A percentile compares a stretch with the other conserved stretches of the same genome.
These are phyloP conservation scores for Aspergillus tamarii DNA, from an alignment of 2,329 filamentous ascomycete genomes.

Conservation along the genomic window DNA sequence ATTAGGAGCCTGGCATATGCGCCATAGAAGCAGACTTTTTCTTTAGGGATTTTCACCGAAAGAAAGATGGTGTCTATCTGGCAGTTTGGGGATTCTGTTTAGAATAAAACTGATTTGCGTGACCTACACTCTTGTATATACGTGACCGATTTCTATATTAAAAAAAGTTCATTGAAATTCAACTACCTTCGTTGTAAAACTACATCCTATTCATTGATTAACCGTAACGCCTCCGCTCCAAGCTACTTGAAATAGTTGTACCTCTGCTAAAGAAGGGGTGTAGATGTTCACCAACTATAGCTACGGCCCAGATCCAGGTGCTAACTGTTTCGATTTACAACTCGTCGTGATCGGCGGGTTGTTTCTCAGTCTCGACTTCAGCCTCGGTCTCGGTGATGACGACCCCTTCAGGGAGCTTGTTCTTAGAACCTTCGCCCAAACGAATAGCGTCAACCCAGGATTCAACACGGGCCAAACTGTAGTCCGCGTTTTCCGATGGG, in stretches of 20 bases:
- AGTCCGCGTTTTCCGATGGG: slow-evolving; percentile 56
- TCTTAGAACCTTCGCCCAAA: slow-evolving; percentile 82
- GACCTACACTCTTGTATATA: slow-evolving; percentile 26
- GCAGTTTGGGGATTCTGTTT: slow-evolving; percentile 1
- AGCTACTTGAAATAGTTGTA: not conserved
- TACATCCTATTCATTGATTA: not conserved
- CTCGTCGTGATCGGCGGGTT: slow-evolving; percentile 50
- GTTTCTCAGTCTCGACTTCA: slow-evolving; percentile 39
- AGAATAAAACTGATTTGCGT: slow-evolving; percentile 6
- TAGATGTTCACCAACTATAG: not conserved
- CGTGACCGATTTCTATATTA: slow-evolving; percentile 12
- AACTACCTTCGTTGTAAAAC: not conserved
- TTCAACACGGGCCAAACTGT: slow-evolving; percentile 64
- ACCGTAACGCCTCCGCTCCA: not conserved
- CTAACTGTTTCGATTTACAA: slow-evolving; percentile 28
- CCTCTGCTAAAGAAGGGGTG: not conserved
- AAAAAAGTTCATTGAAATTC: slow-evolving; percentile 4
- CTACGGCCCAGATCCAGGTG: not conserved
- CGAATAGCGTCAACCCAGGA: slow-evolving; percentile 89
- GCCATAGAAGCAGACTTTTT: slow-evolving; percentile 10
- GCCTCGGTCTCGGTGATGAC: slow-evolving; percentile 45
- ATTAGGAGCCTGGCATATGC: not conserved
- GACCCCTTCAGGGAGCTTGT: slow-evolving; percentile 69
- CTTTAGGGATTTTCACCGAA: slow-evolving; percentile 8
- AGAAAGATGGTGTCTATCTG: slow-evolving; percentile 17